Percentiles rank a stretch among this genome's conserved stretches.
Evolutionary conservation across 2,329 filamentous ascomycete species (phyloP).

Genomic region (Aspergillus ochraceus): DNA sequence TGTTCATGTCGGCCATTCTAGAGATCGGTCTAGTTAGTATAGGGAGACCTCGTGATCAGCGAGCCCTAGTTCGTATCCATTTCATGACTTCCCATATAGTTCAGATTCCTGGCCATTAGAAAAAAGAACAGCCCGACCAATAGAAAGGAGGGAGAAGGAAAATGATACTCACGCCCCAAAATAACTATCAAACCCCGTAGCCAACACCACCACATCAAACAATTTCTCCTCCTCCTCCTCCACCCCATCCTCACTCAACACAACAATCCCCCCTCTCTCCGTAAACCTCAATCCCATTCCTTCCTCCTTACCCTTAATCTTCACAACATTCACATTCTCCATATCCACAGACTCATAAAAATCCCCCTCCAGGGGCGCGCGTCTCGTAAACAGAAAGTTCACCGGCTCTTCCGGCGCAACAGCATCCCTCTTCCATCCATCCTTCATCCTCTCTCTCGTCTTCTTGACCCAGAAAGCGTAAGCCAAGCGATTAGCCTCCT

Average conservation of each 20-base stretch:
- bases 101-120: neutral
- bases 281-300: conserved; percentile 34
- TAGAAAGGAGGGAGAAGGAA: neutral
- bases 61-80: too few species aligned
- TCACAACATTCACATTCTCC: conserved; percentile 47
- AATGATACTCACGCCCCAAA: conserved; percentile 24
- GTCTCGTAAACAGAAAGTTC: conserved; percentile 55
- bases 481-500: conserved; percentile 51
- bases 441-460: conserved; percentile 49
- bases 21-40: too few species aligned
- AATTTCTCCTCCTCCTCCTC: conserved; percentile 35
- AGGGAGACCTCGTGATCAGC: too few species aligned
- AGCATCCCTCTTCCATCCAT: conserved; percentile 50
- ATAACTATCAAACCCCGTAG: conserved; percentile 42
- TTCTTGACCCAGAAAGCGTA: conserved; percentile 58
- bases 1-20: conserved; percentile 33
- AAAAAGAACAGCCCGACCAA: too few species aligned
- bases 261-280: conserved; percentile 28
- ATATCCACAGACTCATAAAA: conserved; percentile 52
- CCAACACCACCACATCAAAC: conserved; percentile 39
- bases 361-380: conserved; percentile 47
- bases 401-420: conserved; percentile 54
- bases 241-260: conserved; percentile 37
- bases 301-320: conserved; percentile 39
- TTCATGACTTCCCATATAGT: too few species aligned